Evolutionary conservation across 169 alveolate genomes (phyloP).

Genomic region (Cryptosporidium viatorum): DNA sequence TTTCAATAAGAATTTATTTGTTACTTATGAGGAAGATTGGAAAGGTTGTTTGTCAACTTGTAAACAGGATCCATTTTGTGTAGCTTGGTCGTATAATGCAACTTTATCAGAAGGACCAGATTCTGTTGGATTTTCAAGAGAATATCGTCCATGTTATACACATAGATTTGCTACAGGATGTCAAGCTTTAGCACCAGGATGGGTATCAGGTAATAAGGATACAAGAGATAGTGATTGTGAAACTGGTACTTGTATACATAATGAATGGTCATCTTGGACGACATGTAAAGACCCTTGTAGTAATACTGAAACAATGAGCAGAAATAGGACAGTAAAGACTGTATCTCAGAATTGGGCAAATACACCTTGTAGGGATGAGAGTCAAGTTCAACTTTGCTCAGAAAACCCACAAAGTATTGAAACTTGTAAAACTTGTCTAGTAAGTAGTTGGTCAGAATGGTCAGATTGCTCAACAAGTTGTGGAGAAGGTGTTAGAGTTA

Average conservation of each 20-base stretch:
- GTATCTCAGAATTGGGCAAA: slow-evolving; percentile 16
- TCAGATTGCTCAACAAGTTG: slow-evolving; percentile 78
- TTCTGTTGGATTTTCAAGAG: slow-evolving; percentile 12
- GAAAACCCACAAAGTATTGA: slow-evolving; percentile 19
- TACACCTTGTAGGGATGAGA: slow-evolving; percentile 37
- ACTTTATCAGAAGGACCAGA: slow-evolving; percentile 53
- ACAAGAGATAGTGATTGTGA: slow-evolving; percentile 50
- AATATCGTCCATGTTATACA: slow-evolving; percentile 60
- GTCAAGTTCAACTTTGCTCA: slow-evolving; percentile 43
- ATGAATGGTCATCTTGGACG: slow-evolving; percentile 58
- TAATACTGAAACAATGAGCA: slow-evolving; percentile 26
- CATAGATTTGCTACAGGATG: slow-evolving; percentile 70
- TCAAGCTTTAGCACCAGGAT: slow-evolving; percentile 63
- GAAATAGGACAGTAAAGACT: slow-evolving; percentile 28
- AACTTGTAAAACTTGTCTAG: slow-evolving; percentile 32
- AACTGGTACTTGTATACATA: slow-evolving; percentile 40
- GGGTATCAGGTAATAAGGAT: slow-evolving; percentile 59
- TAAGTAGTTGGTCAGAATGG: slow-evolving; percentile 63
- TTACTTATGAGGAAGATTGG: slow-evolving; percentile 43
- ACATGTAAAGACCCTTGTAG: slow-evolving; percentile 34
- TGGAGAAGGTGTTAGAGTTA: slow-evolving; percentile 75
- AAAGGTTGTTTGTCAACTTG: slow-evolving; percentile 27
- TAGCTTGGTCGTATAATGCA: slow-evolving; percentile 59
- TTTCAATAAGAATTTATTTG: slow-evolving; percentile 22
- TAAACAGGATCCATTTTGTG: slow-evolving; percentile 56